phyloP scores from a whole-genome alignment of 352 stramenopile species.

The Phytophthora sp. region DNA sequence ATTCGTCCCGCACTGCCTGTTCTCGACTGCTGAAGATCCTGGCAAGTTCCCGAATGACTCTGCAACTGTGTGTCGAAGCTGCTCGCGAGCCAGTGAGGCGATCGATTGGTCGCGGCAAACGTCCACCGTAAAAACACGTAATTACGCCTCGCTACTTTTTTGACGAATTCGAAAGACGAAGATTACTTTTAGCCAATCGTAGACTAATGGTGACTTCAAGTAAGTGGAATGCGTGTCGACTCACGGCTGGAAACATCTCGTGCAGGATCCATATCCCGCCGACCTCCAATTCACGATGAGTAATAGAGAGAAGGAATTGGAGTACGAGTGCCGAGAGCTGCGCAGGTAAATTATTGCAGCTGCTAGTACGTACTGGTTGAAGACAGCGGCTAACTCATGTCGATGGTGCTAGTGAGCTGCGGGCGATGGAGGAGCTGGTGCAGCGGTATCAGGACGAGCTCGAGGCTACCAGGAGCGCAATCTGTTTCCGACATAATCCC shows the following conservation, averaged over 20 bases:
- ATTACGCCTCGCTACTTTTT: slow-evolving; percentile 27
- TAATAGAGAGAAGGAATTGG: slow-evolving; percentile 40
- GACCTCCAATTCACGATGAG: slow-evolving; percentile 15
- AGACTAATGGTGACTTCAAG: slow-evolving; percentile 12
- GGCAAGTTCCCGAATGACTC: slow-evolving; percentile 29
- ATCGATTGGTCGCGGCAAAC: slow-evolving; percentile 28
- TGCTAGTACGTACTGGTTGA: not conserved
- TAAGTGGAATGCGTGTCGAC: slow-evolving; percentile 12
- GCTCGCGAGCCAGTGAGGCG: too few relatives aligned
- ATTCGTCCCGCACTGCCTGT: too few relatives aligned
- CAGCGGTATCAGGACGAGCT: slow-evolving; percentile 69
- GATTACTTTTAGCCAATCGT: too few relatives aligned
- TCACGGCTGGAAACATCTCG: not conserved
- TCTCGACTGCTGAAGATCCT: not conserved
- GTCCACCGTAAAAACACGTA: slow-evolving; percentile 18
- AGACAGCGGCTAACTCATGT: not conserved
- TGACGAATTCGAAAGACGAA: not conserved
- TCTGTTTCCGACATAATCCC: not conserved
- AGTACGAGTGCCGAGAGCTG: slow-evolving; percentile 44
- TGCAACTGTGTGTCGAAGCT: not conserved
- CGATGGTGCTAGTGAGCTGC: slow-evolving; percentile 49
- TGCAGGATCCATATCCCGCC: slow-evolving; percentile 8
- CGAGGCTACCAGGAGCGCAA: not conserved
- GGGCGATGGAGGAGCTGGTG: slow-evolving; percentile 63
- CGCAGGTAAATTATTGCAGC: slow-evolving; percentile 30